Evolutionary conservation across 148 eudicot genomes (phyloP).

Genomic region (Chenopodium quinoa): DNA sequence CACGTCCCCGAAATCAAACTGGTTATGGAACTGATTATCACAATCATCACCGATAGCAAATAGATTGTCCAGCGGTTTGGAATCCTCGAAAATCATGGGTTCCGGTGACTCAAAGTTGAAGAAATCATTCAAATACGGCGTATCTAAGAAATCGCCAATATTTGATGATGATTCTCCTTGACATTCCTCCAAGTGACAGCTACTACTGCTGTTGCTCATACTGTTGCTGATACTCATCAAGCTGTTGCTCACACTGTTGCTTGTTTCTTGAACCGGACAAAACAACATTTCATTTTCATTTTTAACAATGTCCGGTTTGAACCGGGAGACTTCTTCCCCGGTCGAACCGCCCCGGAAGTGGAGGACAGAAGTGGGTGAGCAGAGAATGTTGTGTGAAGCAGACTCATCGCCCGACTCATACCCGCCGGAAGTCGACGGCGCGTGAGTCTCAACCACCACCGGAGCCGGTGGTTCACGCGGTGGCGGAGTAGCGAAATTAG

Average conservation of each 20-base stretch:
- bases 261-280: not conserved
- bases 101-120: conserved; percentile 51
- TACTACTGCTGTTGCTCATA: not conserved
- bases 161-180: conserved; percentile 26
- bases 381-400: conserved; percentile 33
- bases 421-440: conserved; percentile 19
- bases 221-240: too few species aligned
- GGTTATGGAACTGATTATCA: not conserved
- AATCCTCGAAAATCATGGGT: conserved; percentile 34
- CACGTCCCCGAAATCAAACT: conserved; percentile 28
- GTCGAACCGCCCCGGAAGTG: conserved; percentile 14
- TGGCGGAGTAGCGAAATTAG: conserved; percentile 61
- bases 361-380: conserved; percentile 68
- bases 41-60: not conserved
- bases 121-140: conserved; percentile 39
- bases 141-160: conserved; percentile 23
- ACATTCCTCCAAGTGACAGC: conserved; percentile 30
- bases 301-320: conserved; percentile 20
- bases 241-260: not conserved
- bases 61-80: conserved; percentile 11
- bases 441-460: conserved; percentile 10
- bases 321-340: conserved; percentile 23
- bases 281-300: not conserved
- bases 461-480: conserved; percentile 10
- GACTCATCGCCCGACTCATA: conserved; percentile 60